These are phyloP conservation scores for Cetraspora pellucida DNA, from an alignment of 192 early-diverging fungal genomes.

Conservation along the genomic window DNA sequence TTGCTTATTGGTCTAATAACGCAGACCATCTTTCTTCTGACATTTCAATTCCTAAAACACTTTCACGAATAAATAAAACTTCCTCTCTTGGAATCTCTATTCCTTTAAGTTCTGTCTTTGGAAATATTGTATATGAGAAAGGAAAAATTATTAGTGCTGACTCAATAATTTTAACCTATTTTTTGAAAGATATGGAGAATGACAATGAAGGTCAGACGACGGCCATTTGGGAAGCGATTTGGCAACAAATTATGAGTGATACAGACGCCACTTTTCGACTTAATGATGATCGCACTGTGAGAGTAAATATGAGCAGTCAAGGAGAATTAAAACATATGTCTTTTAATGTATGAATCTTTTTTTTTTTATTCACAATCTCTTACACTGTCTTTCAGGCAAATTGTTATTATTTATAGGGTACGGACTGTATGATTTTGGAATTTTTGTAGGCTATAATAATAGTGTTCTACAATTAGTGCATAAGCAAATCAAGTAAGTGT, in stretches of 20 bases:
- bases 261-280: background rate
- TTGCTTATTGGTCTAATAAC: no score
- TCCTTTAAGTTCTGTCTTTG: constrained; percentile 2
- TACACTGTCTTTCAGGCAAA: background rate
- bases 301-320: constrained; percentile 16
- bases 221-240: constrained; percentile 51
- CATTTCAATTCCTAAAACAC: constrained; percentile 3
- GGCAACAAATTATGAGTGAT: constrained; percentile 34
- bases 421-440: no score
- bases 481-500: no score
- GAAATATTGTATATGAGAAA: constrained; percentile 16
- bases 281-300: constrained; percentile 8
- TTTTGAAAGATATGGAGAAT: constrained; percentile 43
- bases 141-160: constrained; percentile 40
- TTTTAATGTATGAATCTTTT: constrained; percentile 37
- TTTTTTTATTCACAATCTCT: constrained; percentile 31
- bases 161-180: constrained; percentile 58
- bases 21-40: no score
- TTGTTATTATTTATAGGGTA: no score
- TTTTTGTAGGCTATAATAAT: no score
- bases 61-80: background rate
- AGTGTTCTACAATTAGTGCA: no score
- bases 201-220: background rate
- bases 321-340: constrained; percentile 47
- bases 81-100: constrained; percentile 16